Evolutionary conservation across 2,329 filamentous ascomycete genomes (phyloP).

Genomic region (Penicillium sp.): DNA sequence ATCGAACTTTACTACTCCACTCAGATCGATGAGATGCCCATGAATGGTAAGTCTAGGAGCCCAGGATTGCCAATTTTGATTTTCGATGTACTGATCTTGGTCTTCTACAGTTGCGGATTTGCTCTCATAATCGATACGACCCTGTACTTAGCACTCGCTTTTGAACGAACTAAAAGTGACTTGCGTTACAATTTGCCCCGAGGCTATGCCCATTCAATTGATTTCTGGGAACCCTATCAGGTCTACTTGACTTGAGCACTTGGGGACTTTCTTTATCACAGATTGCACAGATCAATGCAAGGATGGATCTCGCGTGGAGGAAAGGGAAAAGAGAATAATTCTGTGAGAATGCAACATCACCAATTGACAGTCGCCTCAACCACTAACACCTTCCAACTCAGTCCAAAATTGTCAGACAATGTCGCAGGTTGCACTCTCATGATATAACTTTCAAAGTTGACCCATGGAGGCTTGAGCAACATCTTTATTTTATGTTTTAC

Average conservation of each 20-base stretch:
- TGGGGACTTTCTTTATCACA: background rate
- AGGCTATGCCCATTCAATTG: background rate
- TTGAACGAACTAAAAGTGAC: slow-evolving; percentile 10
- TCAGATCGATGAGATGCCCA: slow-evolving; percentile 99
- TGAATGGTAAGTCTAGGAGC: slow-evolving; percentile 69
- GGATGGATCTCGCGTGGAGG: slow-evolving; percentile 34
- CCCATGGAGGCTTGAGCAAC: slow-evolving; percentile 5
- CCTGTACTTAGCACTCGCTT: background rate
- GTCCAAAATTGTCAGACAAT: slow-evolving; percentile 17
- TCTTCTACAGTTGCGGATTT: slow-evolving; percentile 34
- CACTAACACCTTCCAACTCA: background rate
- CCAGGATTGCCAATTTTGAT: background rate
- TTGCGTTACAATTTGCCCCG: background rate
- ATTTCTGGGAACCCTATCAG: background rate
- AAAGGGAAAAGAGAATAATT: slow-evolving; percentile 32
- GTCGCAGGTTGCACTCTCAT: slow-evolving; percentile 11
- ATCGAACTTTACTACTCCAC: slow-evolving; percentile 99
- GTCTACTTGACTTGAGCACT: background rate
- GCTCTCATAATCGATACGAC: slow-evolving; percentile 31
- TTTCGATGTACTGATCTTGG: slow-evolving; percentile 10
- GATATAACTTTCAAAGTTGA: slow-evolving; percentile 14
- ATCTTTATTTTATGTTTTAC: slow-evolving; percentile 8
- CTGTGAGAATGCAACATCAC: slow-evolving; percentile 14
- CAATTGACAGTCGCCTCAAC: slow-evolving; percentile 16
- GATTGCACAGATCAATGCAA: slow-evolving; percentile 3